Conservation (phyloP, 768 basidiomycete genomes). For the Tulasnella sp. region DNA sequence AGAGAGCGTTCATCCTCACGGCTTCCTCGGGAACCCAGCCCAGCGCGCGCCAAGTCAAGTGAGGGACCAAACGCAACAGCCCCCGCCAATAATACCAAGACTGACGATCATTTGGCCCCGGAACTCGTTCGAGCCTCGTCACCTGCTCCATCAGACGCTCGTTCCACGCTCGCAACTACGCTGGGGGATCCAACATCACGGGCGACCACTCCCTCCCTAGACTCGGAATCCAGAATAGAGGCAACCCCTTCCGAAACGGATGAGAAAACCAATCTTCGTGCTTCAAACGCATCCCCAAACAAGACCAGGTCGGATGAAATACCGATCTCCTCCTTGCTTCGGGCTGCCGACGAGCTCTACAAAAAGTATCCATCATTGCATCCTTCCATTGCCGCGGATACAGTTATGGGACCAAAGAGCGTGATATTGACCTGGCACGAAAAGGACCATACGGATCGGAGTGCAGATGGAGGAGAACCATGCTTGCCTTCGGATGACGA, state of each 20-base stretch:
- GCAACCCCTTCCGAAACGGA: neutral
- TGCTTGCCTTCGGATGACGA: conserved; percentile 30
- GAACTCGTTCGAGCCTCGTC: neutral
- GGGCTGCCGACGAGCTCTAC: conserved; percentile 46
- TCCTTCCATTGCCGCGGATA: conserved; percentile 55
- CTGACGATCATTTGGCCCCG: neutral
- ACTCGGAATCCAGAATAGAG: neutral
- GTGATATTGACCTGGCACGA: conserved; percentile 76
- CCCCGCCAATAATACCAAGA: no score
- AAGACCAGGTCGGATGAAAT: conserved; percentile 4
- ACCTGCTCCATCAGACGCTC: neutral
- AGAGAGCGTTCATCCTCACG: conserved; percentile 1
- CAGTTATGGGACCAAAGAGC: conserved; percentile 78
- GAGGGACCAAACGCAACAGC: neutral
- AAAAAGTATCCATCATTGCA: conserved; percentile 63
- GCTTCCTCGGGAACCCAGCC: neutral
- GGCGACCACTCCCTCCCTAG: neutral
- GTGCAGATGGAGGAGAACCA: neutral
- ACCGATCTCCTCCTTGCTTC: conserved; percentile 23
- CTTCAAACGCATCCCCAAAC: neutral
- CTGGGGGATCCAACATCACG: neutral
- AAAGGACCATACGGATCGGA: conserved; percentile 16
- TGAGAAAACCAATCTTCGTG: neutral
- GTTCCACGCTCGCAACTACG: neutral
- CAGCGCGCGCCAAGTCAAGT: no score